Evolutionary conservation across 805 yeast genomes (phyloP), one percentile per base, ranked within the genome.

Genomic region (Barnettozyma sp.): DNA sequence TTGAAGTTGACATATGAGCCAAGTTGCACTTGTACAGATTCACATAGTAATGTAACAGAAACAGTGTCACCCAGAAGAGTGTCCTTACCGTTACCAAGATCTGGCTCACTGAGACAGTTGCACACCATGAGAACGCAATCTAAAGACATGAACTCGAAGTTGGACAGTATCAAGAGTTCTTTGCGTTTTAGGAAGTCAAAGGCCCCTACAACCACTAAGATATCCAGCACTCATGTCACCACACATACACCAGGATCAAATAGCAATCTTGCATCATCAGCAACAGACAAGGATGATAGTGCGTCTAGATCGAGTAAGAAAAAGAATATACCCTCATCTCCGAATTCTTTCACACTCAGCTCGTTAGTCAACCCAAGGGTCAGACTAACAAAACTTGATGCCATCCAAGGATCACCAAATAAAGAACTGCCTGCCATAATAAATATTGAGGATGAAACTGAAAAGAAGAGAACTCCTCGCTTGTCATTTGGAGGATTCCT

Each of bases 71-170:
- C 27, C 11, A 29, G 23, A 20, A 20, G 17, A 13, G 23, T 27
- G 11, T 31, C 26, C 12, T n/a, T 33, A 13, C 28, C 29, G 31
- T 36, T 55, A 32, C 38, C 52, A 2, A 49, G 51, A 34, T 54
- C 59, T 1, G 48, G 46, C 8, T 56, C 60, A 0, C 40, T 57
- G 16, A 41, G 52, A 30, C 60, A 56, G 24, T 34, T 57, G 11
- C 60, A 56, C 33, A 33, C 49, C 10, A 51, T 57, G 48, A 42
- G 56, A 23, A 52, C 52, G 22, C 57, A 53, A 20, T 48, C 59
- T 0, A 50, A 46, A 34, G 56, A 42, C 10, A 50, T 57, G 52
- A 58, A 45, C 14, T 42, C 47, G 16, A 52, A 53, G 39, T 43
- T 57, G 6, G 56, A 44, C 22, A 41, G 44, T 26, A 41, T 57